Base-by-base conservation (phyloP, 1,284 basidiomycete genomes). In the Cryptococcus sp. region DNA sequence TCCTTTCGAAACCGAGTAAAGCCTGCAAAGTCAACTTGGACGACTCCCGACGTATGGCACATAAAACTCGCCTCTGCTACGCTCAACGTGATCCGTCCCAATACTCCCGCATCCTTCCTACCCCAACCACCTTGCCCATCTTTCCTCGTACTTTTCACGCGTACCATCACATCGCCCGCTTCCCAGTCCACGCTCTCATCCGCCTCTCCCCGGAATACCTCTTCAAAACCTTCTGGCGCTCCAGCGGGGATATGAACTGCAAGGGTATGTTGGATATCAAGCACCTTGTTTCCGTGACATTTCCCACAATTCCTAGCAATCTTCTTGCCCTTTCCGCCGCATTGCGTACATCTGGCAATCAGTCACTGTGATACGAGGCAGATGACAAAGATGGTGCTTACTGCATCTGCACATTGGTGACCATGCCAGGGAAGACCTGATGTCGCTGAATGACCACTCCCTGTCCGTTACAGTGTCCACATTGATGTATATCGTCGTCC, bases 381-480 rank as follows among this genome's bases (percentile, higher is more conserved):
- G 19, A 19, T 33, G 22, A 19, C 31, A 28, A 42, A 24, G 33
- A 9, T 31, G 28, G 28, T 14, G 68, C 72, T 60, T 53, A 74
- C 69, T 61, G 57, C 60, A 71, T 65, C 58, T 74, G 71, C 10
- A 73, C 65, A 49, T 74, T 72, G 16, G 68, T 86, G 62, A 85
- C 87, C 90, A 94, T 93, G 21, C 90, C 90, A 1, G 91, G 90
- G 77, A 93, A 91, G 57, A 97, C 87, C 76, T 92, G 92, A 68
- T 94, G 90, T 49, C 89, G 85, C 48, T 85, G 80, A 25, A 94
- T 72, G 62, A 86, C 84, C 48, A 92, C 79, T 35, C 92, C 92
- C 48, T 82, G 78, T n/a, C 92, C 92, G 40, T 80, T 79, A 66
- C 92, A 97, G 10, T 80, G 79, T 3, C 79, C 69, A 66, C 92